Evolutionary conservation across 306 rosid genomes (phyloP), one percentile per base, ranked within the genome.

Genomic region (Sicyos edulis): DNA sequence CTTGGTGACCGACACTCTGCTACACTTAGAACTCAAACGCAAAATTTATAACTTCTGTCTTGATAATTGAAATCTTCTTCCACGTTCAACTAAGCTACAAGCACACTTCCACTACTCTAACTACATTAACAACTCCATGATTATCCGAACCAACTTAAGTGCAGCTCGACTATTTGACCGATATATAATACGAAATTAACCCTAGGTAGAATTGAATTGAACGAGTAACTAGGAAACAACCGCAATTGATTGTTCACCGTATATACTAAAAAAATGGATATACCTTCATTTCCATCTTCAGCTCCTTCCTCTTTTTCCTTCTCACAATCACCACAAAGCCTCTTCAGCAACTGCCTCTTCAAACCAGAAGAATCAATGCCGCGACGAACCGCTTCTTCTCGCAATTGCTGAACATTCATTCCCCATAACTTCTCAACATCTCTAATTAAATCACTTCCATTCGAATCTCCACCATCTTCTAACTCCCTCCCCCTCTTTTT

Each of bases 401-500:
- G 83, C 32, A 87, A 47, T 70, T 81, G 78, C 75, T 64, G 77
- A 3, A 76, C 21, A 44, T 77, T 52, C 86, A 80, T 83, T 60
- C 26, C 67, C 42, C 84, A 82, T 34, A 81, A 75, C 82, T 78
- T 73, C 60, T 83, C 85, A 3, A 68, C 59, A 47, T 86, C 74
- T 32, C 54, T 71, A 77, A 79, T 74, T 82, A 84, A 82, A 54
- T 74, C 52, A 45, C 76, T 57, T 54, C 50, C 81, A 53, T 64
- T 75, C 1, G 83, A 72, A 45, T 56, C 66, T 9, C 10, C 87
- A 40, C 74, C 78, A 44, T 78, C 76, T 12, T 49, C 80, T 5
- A 83, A 75, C 19, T 74, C 82, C 51, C 87, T 83, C 16, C 66
- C 49, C 76, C 92, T 81, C 87, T 85, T 89, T 5, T 51, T 74